These are phyloP conservation scores for Myrmaecium sp. DNA, from an alignment of 2,329 filamentous ascomycete genomes.

Conservation along the genomic window DNA sequence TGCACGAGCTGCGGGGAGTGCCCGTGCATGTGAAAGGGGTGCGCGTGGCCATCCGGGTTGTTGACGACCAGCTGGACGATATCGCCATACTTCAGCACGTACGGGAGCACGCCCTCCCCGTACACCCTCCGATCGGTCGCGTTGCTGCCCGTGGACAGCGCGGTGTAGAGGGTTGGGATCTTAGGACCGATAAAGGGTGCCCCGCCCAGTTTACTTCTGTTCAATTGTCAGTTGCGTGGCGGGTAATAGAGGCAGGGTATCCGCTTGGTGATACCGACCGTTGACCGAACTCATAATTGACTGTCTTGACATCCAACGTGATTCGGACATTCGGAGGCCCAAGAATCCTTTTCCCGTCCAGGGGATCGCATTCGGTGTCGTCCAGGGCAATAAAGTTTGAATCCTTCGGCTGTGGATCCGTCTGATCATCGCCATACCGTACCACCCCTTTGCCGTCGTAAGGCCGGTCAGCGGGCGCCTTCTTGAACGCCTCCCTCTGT, in stretches of 20 bases:
- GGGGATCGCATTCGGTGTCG: conserved; percentile 30
- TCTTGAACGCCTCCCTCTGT: conserved; percentile 43
- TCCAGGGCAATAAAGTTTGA: conserved; percentile 39
- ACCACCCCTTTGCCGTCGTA: conserved; percentile 26
- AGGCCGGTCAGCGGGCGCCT: conserved; percentile 42
- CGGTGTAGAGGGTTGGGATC: conserved; percentile 55
- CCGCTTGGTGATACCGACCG: conserved; percentile 2
- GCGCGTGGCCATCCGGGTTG: conserved; percentile 11
- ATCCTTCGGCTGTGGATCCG: conserved; percentile 29
- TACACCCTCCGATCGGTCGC: conserved; percentile 45
- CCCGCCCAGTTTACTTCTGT: conserved; percentile 31
- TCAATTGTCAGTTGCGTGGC: neutral
- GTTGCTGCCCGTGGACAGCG: conserved; percentile 36
- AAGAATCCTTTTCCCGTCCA: conserved; percentile 25
- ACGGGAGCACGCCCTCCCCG: conserved; percentile 31
- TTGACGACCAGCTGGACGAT: conserved; percentile 8
- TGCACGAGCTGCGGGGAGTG: conserved; percentile 50
- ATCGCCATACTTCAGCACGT: conserved; percentile 15
- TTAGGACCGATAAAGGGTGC: conserved; percentile 47
- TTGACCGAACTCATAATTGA: conserved; percentile 22
- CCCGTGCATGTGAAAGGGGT: conserved; percentile 33
- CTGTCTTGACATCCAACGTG: conserved; percentile 19
- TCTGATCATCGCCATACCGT: conserved; percentile 19
- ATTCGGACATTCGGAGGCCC: conserved; percentile 30
- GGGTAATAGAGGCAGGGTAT: neutral